These are phyloP conservation scores for Diaporthe sp. DNA, from an alignment of 2,329 filamentous ascomycete species.

Conservation along the genomic window DNA sequence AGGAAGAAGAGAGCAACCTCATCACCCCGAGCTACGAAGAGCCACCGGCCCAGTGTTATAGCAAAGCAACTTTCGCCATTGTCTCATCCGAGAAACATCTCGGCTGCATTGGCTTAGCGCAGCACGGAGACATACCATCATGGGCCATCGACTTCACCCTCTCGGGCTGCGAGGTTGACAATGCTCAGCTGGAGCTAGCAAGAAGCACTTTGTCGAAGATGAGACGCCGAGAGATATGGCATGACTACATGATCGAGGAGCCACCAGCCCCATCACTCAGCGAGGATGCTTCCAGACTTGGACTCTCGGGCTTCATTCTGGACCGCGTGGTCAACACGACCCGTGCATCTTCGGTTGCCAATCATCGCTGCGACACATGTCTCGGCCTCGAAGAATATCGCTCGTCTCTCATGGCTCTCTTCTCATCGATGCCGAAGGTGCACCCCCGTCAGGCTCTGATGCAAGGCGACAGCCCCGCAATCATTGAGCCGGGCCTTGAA, in stretches of 20 bases:
- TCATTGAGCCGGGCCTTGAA: constrained; percentile 1
- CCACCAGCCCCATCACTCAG: constrained; percentile 17
- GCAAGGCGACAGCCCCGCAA: background rate
- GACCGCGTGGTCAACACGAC: background rate
- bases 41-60: constrained; percentile 7
- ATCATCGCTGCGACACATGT: background rate
- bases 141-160: constrained; percentile 20
- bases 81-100: constrained; percentile 8
- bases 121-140: constrained; percentile 25
- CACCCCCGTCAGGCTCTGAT: constrained; percentile 11
- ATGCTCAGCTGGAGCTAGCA: constrained; percentile 16
- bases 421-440: constrained; percentile 6
- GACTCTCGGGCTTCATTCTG: constrained; percentile 13
- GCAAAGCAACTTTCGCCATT: constrained; percentile 24
- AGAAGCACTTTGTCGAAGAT: constrained; percentile 5
- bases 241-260: constrained; percentile 5
- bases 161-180: constrained; percentile 14
- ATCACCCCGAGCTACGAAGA: constrained; percentile 6
- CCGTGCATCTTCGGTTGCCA: background rate
- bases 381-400: constrained; percentile 1
- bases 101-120: constrained; percentile 23
- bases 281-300: constrained; percentile 5
- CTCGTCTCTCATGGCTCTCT: background rate
- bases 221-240: constrained; percentile 10
- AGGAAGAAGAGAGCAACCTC: constrained; percentile 1